phyloP scores from a whole-genome alignment of 257 asterid genomes.

The Cinchona pubescens region DNA sequence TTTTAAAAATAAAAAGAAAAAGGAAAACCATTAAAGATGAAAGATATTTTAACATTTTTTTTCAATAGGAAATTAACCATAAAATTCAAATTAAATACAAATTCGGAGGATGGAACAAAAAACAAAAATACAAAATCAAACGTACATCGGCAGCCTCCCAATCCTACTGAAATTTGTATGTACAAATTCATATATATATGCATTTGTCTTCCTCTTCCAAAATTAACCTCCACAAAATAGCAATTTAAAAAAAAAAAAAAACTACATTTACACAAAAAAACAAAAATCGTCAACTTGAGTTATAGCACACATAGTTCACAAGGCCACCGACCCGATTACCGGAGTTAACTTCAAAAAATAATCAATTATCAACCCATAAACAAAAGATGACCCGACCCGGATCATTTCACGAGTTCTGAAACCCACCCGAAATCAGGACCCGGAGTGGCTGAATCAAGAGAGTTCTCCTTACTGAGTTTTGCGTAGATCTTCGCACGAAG shows the following conservation, averaged over 20 bases:
- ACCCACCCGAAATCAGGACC: constrained; percentile 59
- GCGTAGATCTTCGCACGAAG: constrained; percentile 69
- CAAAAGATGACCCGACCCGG: constrained; percentile 1
- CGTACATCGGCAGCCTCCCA: not conserved
- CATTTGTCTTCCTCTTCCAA: not conserved
- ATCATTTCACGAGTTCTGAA: constrained; percentile 51
- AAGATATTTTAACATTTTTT: not conserved
- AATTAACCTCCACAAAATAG: constrained; percentile 4
- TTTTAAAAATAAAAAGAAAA: too few species aligned
- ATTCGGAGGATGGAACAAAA: not conserved
- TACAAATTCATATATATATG: not conserved
- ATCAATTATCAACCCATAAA: too few species aligned
- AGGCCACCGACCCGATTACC: constrained; percentile 6
- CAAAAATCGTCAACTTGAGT: not conserved
- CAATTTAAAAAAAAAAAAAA: too few species aligned
- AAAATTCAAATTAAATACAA: constrained; percentile 1
- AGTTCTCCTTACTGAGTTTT: constrained; percentile 71
- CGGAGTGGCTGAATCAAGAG: constrained; percentile 48
- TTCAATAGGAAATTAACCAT: not conserved
- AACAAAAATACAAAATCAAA: too few species aligned
- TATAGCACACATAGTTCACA: constrained; percentile 16
- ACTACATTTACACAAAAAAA: too few species aligned
- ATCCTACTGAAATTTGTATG: not conserved
- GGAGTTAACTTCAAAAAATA: not conserved
- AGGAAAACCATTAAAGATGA: not conserved